Conservation (phyloP, 2,329 filamentous ascomycete genomes). For the Huntiella abstrusa region DNA sequence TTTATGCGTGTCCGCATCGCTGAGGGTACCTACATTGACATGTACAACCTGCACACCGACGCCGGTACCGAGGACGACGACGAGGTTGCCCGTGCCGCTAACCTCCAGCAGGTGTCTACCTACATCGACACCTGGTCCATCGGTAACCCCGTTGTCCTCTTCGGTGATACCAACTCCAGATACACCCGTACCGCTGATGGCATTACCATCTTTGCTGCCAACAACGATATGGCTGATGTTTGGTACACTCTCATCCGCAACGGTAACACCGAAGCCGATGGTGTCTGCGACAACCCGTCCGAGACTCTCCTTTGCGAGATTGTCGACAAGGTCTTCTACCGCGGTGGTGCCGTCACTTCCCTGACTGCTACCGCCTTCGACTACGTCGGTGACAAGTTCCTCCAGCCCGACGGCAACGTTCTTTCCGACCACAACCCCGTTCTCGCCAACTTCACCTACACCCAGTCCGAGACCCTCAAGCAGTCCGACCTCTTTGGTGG, state of each 20-base stretch:
- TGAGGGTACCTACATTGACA: conserved; percentile 33
- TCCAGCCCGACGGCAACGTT: conserved; percentile 35
- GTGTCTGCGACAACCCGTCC: conserved; percentile 39
- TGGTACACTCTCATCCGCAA: conserved; percentile 37
- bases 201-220: conserved; percentile 28
- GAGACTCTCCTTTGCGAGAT: conserved; percentile 38
- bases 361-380: conserved; percentile 30
- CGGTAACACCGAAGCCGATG: conserved; percentile 26
- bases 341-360: conserved; percentile 26
- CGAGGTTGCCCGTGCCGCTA: conserved; percentile 34
- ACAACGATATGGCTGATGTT: conserved; percentile 35
- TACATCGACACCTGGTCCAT: conserved; percentile 36
- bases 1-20: conserved; percentile 40
- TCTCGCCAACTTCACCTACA: conserved; percentile 32
- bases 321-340: conserved; percentile 49
- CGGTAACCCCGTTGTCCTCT: conserved; percentile 44
- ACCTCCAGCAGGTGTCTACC: conserved; percentile 38
- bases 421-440: conserved; percentile 49
- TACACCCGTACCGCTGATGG: conserved; percentile 41
- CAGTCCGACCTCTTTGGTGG: conserved; percentile 30
- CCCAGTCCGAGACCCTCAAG: conserved; percentile 19
- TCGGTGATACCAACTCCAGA: conserved; percentile 46
- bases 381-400: conserved; percentile 38
- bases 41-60: conserved; percentile 50
- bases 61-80: conserved; percentile 38